Percentiles rank a stretch among this genome's conserved stretches.
Conservation (phyloP, 2,329 filamentous ascomycete genomes). For the Cyphellophora europaea region DNA sequence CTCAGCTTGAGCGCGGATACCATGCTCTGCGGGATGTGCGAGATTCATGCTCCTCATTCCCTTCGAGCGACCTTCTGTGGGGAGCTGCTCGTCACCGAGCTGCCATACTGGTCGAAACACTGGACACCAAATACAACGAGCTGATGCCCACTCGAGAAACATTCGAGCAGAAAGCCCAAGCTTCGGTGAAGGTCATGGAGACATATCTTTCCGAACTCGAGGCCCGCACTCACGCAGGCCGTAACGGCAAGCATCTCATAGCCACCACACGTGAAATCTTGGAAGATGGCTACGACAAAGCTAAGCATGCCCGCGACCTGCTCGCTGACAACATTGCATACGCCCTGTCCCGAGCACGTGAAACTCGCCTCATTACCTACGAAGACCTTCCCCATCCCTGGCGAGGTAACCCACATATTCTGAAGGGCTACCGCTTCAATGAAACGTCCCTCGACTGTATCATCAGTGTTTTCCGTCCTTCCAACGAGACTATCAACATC, state of each 20-base stretch:
- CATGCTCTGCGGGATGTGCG: conserved; percentile 77
- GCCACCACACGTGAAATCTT: conserved; percentile 69
- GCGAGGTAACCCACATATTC: conserved; percentile 91
- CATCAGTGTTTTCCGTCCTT: conserved; percentile 69
- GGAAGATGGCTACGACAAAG: conserved; percentile 71
- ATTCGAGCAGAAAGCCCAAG: conserved; percentile 81
- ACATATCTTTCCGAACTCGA: conserved; percentile 80
- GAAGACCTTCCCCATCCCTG: conserved; percentile 85
- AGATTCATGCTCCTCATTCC: conserved; percentile 69
- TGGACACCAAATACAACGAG: conserved; percentile 81
- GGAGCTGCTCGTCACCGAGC: conserved; percentile 76
- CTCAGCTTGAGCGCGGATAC: conserved; percentile 76
- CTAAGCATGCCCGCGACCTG: conserved; percentile 70
- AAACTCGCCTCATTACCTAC: conserved; percentile 77
- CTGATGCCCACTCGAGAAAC: conserved; percentile 76
- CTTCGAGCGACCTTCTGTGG: conserved; percentile 73
- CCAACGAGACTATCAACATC: conserved; percentile 95
- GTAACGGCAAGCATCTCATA: conserved; percentile 59
- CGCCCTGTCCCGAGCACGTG: conserved; percentile 64
- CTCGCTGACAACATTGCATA: conserved; percentile 77
- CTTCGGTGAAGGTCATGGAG: conserved; percentile 80
- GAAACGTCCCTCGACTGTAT: conserved; percentile 87
- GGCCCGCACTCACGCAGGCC: conserved; percentile 65
- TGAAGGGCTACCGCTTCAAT: conserved; percentile 83
- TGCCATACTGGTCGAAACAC: conserved; percentile 82